phyloP scores from a whole-genome alignment of 768 basidiomycete genomes.

The Candolleomyces aberdarensis region DNA sequence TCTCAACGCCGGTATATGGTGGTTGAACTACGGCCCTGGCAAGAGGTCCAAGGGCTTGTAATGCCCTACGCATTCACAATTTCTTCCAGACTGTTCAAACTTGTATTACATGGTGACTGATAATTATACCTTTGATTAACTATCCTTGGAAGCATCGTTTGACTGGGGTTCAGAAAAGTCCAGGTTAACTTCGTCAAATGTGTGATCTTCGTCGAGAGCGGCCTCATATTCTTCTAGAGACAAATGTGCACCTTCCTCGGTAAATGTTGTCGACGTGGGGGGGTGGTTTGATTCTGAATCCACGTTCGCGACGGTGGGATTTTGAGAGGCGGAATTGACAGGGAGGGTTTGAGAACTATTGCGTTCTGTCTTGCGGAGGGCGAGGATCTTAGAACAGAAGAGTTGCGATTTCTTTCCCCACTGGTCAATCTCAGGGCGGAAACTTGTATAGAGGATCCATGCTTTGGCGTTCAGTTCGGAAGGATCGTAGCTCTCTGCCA shows the following conservation, averaged over 20 bases:
- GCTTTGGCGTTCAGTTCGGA: constrained; percentile 63
- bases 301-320: not conserved
- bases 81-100: no score
- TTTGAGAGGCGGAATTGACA: not conserved
- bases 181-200: constrained; percentile 46
- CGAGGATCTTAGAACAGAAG: constrained; percentile 65
- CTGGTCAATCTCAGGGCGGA: constrained; percentile 74
- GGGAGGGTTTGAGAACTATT: not conserved
- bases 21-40: constrained; percentile 35
- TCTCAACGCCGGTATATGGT: constrained; percentile 65
- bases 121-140: not conserved
- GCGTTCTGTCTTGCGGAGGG: constrained; percentile 38
- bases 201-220: constrained; percentile 42
- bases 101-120: not conserved
- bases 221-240: constrained; percentile 55
- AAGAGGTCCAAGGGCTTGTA: not conserved
- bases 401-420: constrained; percentile 87
- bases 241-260: constrained; percentile 19
- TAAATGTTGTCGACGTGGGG: not conserved
- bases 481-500: constrained; percentile 57
- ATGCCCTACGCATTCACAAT: no score
- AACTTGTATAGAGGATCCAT: constrained; percentile 80
- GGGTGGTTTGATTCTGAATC: not conserved
- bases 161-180: constrained; percentile 17
- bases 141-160: not conserved